Conservation (phyloP, 768 basidiomycete species). For the Russula foetens region DNA sequence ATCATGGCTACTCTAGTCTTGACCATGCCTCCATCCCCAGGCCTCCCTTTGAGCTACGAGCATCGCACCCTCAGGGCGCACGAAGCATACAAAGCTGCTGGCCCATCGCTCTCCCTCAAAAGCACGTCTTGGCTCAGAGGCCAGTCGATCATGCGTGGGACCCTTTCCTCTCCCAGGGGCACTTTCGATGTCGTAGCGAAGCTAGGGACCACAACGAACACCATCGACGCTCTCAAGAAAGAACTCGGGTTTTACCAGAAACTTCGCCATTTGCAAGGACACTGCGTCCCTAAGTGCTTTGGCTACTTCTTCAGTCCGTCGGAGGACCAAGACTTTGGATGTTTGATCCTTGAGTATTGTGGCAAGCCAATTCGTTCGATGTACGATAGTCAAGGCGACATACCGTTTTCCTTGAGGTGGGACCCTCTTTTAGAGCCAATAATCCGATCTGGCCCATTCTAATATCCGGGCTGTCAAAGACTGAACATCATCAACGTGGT, state of each 20-base stretch:
- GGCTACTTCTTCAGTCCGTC: slow-evolving; percentile 6
- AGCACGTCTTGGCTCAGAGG: slow-evolving; percentile 7
- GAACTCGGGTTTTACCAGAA: slow-evolving; percentile 7
- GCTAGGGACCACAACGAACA: background rate
- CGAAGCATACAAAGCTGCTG: background rate
- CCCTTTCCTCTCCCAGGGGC: slow-evolving; percentile 1
- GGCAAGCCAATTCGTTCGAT: slow-evolving; percentile 6
- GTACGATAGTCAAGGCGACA: slow-evolving; percentile 1
- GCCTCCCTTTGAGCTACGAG: background rate
- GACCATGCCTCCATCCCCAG: slow-evolving; percentile 7
- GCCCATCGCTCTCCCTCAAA: slow-evolving; percentile 1
- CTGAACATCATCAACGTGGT: background rate
- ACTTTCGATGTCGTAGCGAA: slow-evolving; percentile 9
- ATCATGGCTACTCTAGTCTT: slow-evolving; percentile 8
- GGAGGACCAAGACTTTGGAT: background rate
- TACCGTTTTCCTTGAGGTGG: slow-evolving; percentile 6
- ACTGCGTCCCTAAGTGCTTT: slow-evolving; percentile 6
- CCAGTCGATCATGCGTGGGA: slow-evolving; percentile 9
- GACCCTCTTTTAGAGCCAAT: background rate
- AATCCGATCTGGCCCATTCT: background rate
- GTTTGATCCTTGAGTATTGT: slow-evolving; percentile 6
- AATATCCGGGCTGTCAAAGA: background rate
- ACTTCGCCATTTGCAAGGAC: slow-evolving; percentile 3
- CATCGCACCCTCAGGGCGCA: slow-evolving; percentile 8
- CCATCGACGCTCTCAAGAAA: background rate